Evolutionary conservation across 2,329 filamentous ascomycete species (phyloP).

Genomic region (Fusarium praegraminearum): DNA sequence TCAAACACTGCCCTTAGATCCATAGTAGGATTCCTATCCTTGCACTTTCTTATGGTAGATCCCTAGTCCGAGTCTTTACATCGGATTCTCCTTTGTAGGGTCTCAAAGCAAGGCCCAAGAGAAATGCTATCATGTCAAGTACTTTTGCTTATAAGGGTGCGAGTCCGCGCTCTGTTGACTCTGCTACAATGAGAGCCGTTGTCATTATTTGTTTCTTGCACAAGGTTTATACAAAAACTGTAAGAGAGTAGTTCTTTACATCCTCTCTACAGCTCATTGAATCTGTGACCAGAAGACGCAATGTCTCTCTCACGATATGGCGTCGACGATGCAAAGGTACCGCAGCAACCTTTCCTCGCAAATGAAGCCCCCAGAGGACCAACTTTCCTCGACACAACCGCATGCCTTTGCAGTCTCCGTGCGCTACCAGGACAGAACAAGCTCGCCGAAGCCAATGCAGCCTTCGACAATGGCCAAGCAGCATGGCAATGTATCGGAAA

Average conservation of each 20-base stretch:
- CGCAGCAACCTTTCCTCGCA: constrained; percentile 56
- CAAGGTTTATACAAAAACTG: background rate
- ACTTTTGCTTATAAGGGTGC: constrained; percentile 28
- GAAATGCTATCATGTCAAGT: background rate
- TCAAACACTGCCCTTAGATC: constrained; percentile 31
- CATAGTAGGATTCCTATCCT: constrained; percentile 26
- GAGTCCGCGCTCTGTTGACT: background rate
- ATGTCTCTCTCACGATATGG: constrained; percentile 38
- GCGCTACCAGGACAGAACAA: constrained; percentile 28
- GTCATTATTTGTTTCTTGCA: background rate
- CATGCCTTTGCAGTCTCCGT: constrained; percentile 55
- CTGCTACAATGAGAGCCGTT: background rate
- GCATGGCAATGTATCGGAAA: constrained; percentile 62
- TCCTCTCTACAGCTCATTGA: background rate
- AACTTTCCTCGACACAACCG: constrained; percentile 55
- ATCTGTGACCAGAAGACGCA: background rate
- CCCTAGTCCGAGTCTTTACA: constrained; percentile 7
- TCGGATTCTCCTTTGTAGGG: constrained; percentile 12
- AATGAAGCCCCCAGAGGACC: constrained; percentile 50
- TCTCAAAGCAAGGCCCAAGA: background rate
- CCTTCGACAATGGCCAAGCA: constrained; percentile 27
- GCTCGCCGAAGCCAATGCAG: constrained; percentile 15
- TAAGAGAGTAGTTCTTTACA: background rate
- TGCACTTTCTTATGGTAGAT: constrained; percentile 27
- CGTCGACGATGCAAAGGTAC: constrained; percentile 42